Percentiles rank a stretch among this genome's conserved stretches.
Evolutionary conservation across 2,329 filamentous ascomycete genomes (phyloP).

Genomic region (Sarocladium strictum): DNA sequence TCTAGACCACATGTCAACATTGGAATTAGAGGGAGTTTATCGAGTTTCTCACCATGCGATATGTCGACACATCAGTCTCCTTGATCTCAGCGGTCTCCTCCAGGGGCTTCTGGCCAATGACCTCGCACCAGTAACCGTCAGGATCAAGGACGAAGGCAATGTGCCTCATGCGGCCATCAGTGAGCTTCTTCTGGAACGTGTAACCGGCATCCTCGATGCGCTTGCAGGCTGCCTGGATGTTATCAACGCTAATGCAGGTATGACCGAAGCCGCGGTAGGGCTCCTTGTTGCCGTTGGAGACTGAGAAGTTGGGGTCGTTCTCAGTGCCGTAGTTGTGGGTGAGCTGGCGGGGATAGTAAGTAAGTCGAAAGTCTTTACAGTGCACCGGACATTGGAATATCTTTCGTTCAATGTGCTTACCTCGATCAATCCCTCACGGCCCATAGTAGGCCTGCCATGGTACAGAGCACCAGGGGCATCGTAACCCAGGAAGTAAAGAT

Average conservation of each 20-base stretch:
- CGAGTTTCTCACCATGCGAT: slow-evolving; percentile 53
- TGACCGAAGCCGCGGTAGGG: slow-evolving; percentile 81
- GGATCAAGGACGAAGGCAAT: slow-evolving; percentile 91
- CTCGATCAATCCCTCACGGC: slow-evolving; percentile 86
- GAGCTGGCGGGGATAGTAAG: slow-evolving; percentile 35
- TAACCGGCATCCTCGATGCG: slow-evolving; percentile 87
- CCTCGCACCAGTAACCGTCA: slow-evolving; percentile 81
- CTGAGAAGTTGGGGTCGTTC: slow-evolving; percentile 69
- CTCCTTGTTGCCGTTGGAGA: slow-evolving; percentile 87
- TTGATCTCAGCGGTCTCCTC: slow-evolving; percentile 67
- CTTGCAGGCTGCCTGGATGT: slow-evolving; percentile 84
- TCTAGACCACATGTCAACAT: slow-evolving; percentile 37
- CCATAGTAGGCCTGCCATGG: slow-evolving; percentile 63
- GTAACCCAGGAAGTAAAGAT: slow-evolving; percentile 92
- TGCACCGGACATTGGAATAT: no score
- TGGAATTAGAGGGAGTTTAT: not conserved
- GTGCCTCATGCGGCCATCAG: slow-evolving; percentile 77
- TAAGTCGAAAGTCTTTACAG: no score
- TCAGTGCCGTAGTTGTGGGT: slow-evolving; percentile 86
- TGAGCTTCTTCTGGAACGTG: slow-evolving; percentile 90
- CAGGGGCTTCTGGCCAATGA: slow-evolving; percentile 66
- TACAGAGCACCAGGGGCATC: slow-evolving; percentile 71
- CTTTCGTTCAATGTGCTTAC: not conserved
- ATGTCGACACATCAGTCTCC: slow-evolving; percentile 67
- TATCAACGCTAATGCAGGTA: slow-evolving; percentile 74